Conservation (phyloP, 2,329 filamentous ascomycete genomes). For the Tolypocladium tundrense region DNA sequence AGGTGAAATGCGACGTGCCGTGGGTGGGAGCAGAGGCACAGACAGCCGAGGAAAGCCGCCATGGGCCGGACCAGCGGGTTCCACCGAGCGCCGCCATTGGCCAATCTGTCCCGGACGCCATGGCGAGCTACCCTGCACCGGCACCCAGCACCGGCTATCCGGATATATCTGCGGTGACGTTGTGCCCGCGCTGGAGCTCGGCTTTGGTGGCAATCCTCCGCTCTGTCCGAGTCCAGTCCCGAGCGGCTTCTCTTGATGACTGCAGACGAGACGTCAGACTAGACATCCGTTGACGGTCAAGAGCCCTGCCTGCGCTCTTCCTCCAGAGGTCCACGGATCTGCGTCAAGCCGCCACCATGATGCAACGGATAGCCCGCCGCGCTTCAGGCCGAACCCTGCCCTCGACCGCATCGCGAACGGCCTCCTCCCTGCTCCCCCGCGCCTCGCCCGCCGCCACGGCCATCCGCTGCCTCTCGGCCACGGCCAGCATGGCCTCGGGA, state of each 20-base stretch:
- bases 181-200: background rate
- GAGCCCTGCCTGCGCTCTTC: background rate
- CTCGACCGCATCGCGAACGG: conserved; percentile 9
- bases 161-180: background rate
- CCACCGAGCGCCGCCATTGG: conserved; percentile 14
- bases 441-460: conserved; percentile 6
- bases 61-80: conserved; percentile 11
- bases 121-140: no score
- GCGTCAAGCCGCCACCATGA: conserved; percentile 11
- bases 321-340: background rate
- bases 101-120: conserved; percentile 10
- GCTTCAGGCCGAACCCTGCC: conserved; percentile 15
- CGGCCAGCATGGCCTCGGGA: conserved; percentile 17
- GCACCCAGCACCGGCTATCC: no score
- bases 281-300: background rate
- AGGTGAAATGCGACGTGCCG: no score
- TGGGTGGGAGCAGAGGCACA: background rate
- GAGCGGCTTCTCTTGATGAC: background rate
- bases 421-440: conserved; percentile 4
- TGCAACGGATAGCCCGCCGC: conserved; percentile 22
- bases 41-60: conserved; percentile 25
- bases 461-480: conserved; percentile 19
- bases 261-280: background rate
- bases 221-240: background rate
- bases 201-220: background rate